Conservation (phyloP, 257 asterid genomes). For the Eucommia ulmoides region DNA sequence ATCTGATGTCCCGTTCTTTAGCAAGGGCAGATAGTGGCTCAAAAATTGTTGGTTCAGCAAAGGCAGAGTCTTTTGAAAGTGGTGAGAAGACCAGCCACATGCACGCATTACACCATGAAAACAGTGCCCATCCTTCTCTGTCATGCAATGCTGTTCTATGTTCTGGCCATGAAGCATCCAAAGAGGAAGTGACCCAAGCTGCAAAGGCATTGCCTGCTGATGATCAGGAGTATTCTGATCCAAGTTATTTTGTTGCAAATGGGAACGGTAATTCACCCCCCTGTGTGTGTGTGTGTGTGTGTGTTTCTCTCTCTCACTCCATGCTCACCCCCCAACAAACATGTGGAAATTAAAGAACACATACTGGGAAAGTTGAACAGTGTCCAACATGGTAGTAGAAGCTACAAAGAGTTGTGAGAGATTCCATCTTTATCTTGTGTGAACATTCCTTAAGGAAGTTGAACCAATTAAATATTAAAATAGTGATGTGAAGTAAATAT, state of each 20-base stretch:
- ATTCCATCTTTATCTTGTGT: too few species aligned
- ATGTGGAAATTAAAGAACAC: too few species aligned
- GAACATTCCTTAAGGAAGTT: too few species aligned
- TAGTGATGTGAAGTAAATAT: too few species aligned
- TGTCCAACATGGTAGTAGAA: too few species aligned
- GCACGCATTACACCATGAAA: conserved; percentile 40
- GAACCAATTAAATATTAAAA: too few species aligned
- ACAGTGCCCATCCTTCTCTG: conserved; percentile 81
- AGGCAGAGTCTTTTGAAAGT: conserved; percentile 93
- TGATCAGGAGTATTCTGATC: conserved; percentile 74
- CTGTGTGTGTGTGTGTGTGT: too few species aligned
- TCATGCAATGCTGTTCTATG: conserved; percentile 90
- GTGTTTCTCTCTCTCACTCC: conserved; percentile 2
- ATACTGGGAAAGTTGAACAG: too few species aligned
- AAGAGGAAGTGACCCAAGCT: conserved; percentile 88
- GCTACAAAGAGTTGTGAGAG: too few species aligned
- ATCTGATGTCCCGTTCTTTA: conserved; percentile 65
- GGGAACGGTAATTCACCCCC: conserved; percentile 41
- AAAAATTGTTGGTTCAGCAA: conserved; percentile 73
- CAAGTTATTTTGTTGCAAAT: conserved; percentile 54
- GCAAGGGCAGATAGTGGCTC: conserved; percentile 97
- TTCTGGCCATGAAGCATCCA: conserved; percentile 77
- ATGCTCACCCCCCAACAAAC: not conserved
- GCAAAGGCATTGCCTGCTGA: conserved; percentile 53
- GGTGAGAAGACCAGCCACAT: conserved; percentile 79